Percentiles rank a stretch among this genome's conserved stretches.
Conservation (phyloP, 805 yeast genomes). For the Myxozyma melibiosi region DNA sequence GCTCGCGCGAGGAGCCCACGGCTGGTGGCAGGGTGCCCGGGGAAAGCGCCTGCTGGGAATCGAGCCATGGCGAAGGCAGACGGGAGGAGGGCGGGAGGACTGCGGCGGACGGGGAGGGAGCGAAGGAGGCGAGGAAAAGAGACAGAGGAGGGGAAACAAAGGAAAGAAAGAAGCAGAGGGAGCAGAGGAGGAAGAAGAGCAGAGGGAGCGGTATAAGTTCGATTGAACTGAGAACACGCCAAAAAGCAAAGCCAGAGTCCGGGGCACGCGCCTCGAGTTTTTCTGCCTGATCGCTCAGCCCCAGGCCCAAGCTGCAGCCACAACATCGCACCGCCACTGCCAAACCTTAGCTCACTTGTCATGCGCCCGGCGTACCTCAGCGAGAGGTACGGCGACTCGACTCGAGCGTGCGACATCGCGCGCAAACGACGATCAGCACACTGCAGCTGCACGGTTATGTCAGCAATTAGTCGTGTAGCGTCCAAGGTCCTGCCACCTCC, state of each 20-base stretch:
- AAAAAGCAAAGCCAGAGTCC: too few species aligned
- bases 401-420: not conserved
- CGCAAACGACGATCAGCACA: not conserved
- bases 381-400: not conserved
- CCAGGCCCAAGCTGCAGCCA: constrained; percentile 11
- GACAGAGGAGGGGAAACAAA: not conserved
- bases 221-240: not conserved
- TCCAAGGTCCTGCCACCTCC: too few species aligned
- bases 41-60: not conserved
- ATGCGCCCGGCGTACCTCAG: too few species aligned
- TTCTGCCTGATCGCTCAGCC: constrained; percentile 2
- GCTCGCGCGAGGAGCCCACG: constrained; percentile 12
- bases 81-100: not conserved
- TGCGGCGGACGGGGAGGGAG: not conserved
- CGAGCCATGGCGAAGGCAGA: not conserved
- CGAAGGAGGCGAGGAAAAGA: not conserved
- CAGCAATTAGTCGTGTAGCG: too few species aligned
- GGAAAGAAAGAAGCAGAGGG: not conserved
- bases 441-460: too few species aligned
- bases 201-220: not conserved
- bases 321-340: constrained; percentile 7
- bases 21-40: not conserved
- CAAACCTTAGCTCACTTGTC: not conserved
- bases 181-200: not conserved
- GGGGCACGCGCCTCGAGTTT: constrained; percentile 10